Evolutionary conservation across 148 eudicot species (phyloP).

Genomic region (Rhododendron molle): DNA sequence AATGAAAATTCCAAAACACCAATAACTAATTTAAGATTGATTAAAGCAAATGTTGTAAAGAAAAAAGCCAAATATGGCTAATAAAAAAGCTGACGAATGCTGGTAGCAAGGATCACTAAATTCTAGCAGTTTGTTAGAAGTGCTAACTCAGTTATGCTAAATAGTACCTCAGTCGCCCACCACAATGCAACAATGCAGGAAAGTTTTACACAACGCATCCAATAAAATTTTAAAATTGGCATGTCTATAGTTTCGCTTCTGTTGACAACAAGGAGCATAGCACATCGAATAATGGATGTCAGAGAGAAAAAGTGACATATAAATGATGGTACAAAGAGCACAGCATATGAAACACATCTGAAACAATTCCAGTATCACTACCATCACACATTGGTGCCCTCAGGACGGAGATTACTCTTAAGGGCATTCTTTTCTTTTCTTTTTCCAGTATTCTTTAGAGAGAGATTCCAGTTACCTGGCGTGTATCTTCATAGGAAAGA

Average conservation of each 20-base stretch:
- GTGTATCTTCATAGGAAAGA: conserved; percentile 91
- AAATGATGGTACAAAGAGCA: neutral
- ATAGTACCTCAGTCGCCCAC: neutral
- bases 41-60: neutral
- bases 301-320: neutral
- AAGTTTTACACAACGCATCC: neutral
- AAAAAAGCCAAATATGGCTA: neutral
- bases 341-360: neutral
- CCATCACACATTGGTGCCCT: neutral
- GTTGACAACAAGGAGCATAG: neutral
- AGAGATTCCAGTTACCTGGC: conserved; percentile 47
- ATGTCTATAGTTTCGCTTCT: neutral
- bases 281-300: neutral
- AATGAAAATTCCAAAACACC: neutral
- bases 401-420: neutral
- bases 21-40: neutral
- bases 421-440: neutral
- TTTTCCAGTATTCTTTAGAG: neutral
- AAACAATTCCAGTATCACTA: neutral
- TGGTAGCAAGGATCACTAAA: neutral
- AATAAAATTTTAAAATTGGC: neutral
- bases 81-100: neutral
- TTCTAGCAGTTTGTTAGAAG: neutral
- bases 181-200: neutral
- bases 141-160: neutral